Evolutionary conservation across 2,329 filamentous ascomycete genomes (phyloP).

Genomic region (Fusarium liriodendri): DNA sequence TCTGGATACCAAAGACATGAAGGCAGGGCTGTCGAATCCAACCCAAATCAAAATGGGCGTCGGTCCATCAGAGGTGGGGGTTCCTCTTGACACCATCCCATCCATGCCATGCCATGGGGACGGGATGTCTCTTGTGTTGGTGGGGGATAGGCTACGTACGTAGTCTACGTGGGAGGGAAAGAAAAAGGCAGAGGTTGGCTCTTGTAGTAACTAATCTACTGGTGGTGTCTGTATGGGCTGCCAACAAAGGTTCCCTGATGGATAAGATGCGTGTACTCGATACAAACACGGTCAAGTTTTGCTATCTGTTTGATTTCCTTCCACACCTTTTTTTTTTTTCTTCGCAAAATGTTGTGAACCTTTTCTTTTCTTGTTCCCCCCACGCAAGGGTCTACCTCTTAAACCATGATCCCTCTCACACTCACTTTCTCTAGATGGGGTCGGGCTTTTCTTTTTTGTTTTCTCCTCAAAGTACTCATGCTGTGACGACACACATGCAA

Average conservation of each 20-base stretch:
- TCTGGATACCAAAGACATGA: neutral
- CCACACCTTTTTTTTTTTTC: neutral
- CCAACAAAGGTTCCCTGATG: neutral
- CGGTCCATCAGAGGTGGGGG: conserved; percentile 1
- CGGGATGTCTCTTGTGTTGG: neutral
- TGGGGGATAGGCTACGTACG: neutral
- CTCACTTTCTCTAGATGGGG: neutral
- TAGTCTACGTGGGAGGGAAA: neutral
- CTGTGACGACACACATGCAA: neutral
- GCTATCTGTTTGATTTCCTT: neutral
- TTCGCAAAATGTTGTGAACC: neutral
- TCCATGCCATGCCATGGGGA: neutral
- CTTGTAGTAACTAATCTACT: neutral
- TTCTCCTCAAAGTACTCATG: neutral
- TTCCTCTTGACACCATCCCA: neutral
- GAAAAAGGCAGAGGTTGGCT: neutral
- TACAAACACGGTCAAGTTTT: neutral
- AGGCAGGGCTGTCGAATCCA: neutral
- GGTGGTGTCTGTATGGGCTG: neutral
- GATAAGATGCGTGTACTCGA: neutral
- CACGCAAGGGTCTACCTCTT: neutral
- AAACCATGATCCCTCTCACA: neutral
- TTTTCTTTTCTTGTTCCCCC: neutral
- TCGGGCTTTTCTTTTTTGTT: neutral
- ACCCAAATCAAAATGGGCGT: neutral